Evolutionary conservation across 2,329 filamentous ascomycete species (phyloP).

Genomic region (Cladobotryum protrusum): DNA sequence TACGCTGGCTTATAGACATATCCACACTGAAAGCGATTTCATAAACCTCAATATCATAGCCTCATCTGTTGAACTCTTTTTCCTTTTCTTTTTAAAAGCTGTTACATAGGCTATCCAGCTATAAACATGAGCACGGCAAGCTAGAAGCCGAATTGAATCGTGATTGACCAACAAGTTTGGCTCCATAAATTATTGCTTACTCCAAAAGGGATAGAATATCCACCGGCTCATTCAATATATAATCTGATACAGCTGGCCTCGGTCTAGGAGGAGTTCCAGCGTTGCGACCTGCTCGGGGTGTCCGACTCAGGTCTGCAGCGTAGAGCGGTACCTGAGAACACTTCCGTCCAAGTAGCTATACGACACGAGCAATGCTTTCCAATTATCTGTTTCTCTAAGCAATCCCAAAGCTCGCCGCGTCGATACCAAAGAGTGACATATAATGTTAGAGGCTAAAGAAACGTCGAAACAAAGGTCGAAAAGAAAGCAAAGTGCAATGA

Average conservation of each 20-base stretch:
- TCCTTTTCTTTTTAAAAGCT: too few species aligned
- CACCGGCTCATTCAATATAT: neutral
- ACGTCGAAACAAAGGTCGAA: slow-evolving; percentile 1
- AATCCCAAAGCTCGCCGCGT: neutral
- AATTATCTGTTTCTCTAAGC: slow-evolving; percentile 3
- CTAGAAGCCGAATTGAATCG: neutral
- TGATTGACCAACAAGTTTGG: neutral
- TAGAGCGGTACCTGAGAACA: slow-evolving; percentile 1
- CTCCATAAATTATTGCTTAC: too few species aligned
- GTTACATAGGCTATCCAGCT: too few species aligned
- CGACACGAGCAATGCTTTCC: slow-evolving; percentile 1
- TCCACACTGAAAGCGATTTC: too few species aligned
- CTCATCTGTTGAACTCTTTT: too few species aligned
- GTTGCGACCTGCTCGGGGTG: neutral
- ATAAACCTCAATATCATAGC: too few species aligned
- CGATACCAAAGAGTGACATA: slow-evolving; percentile 4
- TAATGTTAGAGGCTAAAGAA: neutral
- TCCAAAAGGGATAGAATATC: slow-evolving; percentile 3
- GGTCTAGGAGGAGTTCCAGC: slow-evolving; percentile 3
- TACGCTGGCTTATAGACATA: too few species aligned
- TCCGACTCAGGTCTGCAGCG: neutral
- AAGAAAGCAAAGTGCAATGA: slow-evolving; percentile 1
- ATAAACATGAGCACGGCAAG: too few species aligned
- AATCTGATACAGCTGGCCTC: neutral
- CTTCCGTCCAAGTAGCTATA: slow-evolving; percentile 1